phyloP scores from a whole-genome alignment of 2,329 filamentous ascomycete genomes.

The Emericellopsis atlantica region DNA sequence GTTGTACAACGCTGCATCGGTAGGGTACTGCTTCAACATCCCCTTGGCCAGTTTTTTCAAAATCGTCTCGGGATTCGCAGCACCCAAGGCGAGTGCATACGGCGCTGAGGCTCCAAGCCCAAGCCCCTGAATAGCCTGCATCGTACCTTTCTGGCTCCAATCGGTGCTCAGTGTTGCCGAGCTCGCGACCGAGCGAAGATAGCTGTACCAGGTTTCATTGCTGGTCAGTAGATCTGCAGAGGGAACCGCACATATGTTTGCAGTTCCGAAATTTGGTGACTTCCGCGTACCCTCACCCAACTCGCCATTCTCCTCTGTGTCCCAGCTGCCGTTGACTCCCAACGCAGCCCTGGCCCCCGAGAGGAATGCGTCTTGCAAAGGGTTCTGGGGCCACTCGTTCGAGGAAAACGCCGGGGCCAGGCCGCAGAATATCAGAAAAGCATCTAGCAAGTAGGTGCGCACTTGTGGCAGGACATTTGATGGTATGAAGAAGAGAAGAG shows the following conservation, averaged over 20 bases:
- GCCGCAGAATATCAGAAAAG: constrained; percentile 56
- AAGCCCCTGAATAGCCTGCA: constrained; percentile 39
- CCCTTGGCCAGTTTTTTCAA: constrained; percentile 61
- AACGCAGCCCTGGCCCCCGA: constrained; percentile 2
- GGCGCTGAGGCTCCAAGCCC: constrained; percentile 35
- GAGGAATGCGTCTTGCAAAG: constrained; percentile 17
- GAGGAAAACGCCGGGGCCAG: constrained; percentile 37
- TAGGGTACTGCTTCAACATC: constrained; percentile 55
- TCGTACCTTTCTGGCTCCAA: constrained; percentile 42
- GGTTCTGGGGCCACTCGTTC: constrained; percentile 14
- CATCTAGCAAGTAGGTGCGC: constrained; percentile 44
- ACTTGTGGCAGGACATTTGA: constrained; percentile 17
- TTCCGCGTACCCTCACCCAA: constrained; percentile 2
- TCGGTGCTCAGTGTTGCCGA: constrained; percentile 18
- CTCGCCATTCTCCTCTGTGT: constrained; percentile 3
- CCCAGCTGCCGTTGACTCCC: constrained; percentile 1
- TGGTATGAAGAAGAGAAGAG: constrained; percentile 44
- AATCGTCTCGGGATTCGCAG: constrained; percentile 34
- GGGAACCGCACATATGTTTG: neutral
- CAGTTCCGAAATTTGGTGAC: constrained; percentile 1
- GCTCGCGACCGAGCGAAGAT: constrained; percentile 15
- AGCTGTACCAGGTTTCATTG: constrained; percentile 29
- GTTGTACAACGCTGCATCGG: constrained; percentile 60
- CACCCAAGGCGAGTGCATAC: constrained; percentile 59
- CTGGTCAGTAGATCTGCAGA: constrained; percentile 41